Conservation (phyloP, 768 basidiomycete genomes). For the Gelatoporia subvermispora region DNA sequence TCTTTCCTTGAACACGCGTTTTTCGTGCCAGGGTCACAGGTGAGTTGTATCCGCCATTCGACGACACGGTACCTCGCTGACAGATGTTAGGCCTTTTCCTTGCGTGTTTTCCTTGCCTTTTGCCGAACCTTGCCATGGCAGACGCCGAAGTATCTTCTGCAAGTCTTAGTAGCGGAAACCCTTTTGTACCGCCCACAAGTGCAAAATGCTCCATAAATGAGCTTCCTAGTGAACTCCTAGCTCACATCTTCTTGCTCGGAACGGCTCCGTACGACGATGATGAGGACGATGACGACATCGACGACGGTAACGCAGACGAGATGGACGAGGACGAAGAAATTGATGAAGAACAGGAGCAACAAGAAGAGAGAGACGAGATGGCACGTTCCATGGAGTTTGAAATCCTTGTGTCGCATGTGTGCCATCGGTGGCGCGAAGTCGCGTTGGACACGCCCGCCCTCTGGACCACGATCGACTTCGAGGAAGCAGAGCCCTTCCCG, state of each 20-base stretch:
- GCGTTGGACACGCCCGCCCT: conserved; percentile 48
- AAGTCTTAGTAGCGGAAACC: background rate
- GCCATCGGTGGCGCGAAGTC: conserved; percentile 51
- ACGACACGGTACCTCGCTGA: no score
- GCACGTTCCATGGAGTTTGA: conserved; percentile 35
- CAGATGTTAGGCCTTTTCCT: no score
- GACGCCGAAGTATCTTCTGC: background rate
- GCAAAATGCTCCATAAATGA: conserved; percentile 32
- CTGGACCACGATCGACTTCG: conserved; percentile 46
- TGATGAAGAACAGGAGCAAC: conserved; percentile 10
- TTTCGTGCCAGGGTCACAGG: no score
- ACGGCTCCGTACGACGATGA: background rate
- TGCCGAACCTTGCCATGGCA: no score
- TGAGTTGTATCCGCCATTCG: no score
- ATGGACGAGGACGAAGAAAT: conserved; percentile 6
- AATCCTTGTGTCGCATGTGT: conserved; percentile 58
- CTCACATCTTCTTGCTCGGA: conserved; percentile 31
- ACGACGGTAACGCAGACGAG: conserved; percentile 18
- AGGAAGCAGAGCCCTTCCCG: conserved; percentile 37
- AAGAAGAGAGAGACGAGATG: no score
- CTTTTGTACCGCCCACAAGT: conserved; percentile 12
- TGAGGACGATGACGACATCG: conserved; percentile 16
- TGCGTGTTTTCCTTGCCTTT: no score
- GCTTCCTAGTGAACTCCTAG: conserved; percentile 56
- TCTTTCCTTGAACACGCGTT: no score